phyloP scores from a whole-genome alignment of 495 filamentous ascomycete species.

The Apiosordaria backusii region DNA sequence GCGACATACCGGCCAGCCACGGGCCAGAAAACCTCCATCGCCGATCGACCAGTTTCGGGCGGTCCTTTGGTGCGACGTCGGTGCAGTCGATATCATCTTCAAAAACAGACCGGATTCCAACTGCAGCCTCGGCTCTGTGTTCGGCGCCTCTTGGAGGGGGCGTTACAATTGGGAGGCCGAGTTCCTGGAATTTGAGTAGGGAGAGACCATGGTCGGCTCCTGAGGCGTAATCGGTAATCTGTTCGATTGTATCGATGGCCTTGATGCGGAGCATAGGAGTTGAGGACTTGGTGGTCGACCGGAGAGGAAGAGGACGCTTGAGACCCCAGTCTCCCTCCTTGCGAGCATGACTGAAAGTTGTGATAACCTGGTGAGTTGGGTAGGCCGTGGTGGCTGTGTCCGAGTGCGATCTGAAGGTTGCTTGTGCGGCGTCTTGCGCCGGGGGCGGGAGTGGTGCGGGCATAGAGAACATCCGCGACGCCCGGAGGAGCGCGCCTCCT shows the following conservation, averaged over 20 bases:
- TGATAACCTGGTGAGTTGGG: constrained; percentile 82
- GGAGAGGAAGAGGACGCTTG: constrained; percentile 77
- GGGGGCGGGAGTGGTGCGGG: constrained; percentile 50
- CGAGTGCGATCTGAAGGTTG: constrained; percentile 47
- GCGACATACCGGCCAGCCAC: constrained; percentile 72
- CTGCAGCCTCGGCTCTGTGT: constrained; percentile 7
- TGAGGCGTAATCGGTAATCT: constrained; percentile 86
- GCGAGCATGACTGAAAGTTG: constrained; percentile 72
- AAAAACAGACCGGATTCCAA: constrained; percentile 49
- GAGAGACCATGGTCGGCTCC: constrained; percentile 79
- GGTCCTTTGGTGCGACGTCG: constrained; percentile 31
- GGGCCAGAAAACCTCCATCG: constrained; percentile 79
- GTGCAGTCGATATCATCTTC: constrained; percentile 54
- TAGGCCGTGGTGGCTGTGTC: constrained; percentile 68
- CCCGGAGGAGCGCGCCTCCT: constrained; percentile 56
- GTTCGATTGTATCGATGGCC: constrained; percentile 80
- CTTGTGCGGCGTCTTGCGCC: constrained; percentile 22
- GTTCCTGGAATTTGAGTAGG: constrained; percentile 80
- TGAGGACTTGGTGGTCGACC: constrained; percentile 65
- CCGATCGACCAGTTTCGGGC: constrained; percentile 31
- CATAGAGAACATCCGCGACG: constrained; percentile 57
- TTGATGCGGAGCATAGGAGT: constrained; percentile 67
- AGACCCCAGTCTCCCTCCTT: constrained; percentile 87
- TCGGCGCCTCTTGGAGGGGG: constrained; percentile 32
- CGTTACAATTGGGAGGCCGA: constrained; percentile 51